These are phyloP conservation scores for Noccaea caerulescens DNA, from an alignment of 345 rosid genomes.

Conservation along the genomic window DNA sequence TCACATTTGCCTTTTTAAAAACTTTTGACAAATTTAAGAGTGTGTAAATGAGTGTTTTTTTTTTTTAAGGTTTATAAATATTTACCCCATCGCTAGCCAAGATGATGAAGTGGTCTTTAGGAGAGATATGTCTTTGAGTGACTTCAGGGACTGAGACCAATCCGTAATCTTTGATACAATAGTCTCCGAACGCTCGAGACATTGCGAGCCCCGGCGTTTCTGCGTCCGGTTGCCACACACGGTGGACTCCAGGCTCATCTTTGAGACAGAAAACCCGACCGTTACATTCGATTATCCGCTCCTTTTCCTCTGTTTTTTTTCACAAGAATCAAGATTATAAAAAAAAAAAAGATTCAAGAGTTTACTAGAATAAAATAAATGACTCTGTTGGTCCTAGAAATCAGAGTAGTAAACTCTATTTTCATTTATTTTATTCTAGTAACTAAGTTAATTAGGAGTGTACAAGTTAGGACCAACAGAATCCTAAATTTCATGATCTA, in stretches of 20 bases:
- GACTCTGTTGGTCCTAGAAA: too few species aligned
- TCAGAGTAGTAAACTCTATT: too few species aligned
- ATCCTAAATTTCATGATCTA: background rate
- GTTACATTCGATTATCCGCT: conserved; percentile 68
- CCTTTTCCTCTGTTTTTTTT: conserved; percentile 70
- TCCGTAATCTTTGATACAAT: conserved; percentile 81
- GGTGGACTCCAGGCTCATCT: conserved; percentile 93
- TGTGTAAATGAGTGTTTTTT: background rate
- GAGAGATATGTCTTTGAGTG: conserved; percentile 71
- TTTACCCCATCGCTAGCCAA: conserved; percentile 94
- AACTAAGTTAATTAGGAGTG: too few species aligned
- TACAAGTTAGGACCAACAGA: too few species aligned
- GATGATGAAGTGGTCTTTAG: conserved; percentile 77
- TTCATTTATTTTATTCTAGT: too few species aligned
- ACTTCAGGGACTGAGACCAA: conserved; percentile 90
- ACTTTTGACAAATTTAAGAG: background rate
- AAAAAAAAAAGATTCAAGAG: background rate
- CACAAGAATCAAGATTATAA: conserved; percentile 5
- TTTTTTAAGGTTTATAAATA: background rate
- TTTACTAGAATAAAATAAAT: background rate
- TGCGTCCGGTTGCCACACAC: conserved; percentile 82
- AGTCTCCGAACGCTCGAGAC: conserved; percentile 98
- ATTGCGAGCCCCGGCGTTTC: conserved; percentile 91
- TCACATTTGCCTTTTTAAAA: background rate
- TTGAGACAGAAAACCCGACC: conserved; percentile 78